These are phyloP conservation scores for Batkoa obscura DNA, from an alignment of 371 early-diverging fungal species.

Conservation along the genomic window DNA sequence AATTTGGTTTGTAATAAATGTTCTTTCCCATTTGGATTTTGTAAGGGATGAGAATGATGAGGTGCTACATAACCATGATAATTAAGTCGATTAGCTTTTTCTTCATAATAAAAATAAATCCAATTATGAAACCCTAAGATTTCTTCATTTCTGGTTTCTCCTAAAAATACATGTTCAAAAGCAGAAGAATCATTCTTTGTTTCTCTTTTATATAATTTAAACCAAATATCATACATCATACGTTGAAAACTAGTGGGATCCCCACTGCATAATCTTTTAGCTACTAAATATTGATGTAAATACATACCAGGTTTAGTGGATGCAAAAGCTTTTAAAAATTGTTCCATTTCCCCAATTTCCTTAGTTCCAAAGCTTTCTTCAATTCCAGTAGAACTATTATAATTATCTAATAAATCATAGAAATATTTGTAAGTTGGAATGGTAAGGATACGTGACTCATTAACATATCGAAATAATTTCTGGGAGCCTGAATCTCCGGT, in stretches of 20 bases:
- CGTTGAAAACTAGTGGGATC: constrained; percentile 11
- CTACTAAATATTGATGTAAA: constrained; percentile 14
- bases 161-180: constrained; percentile 28
- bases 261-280: constrained; percentile 9
- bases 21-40: constrained; percentile 9
- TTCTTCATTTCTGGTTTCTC: constrained; percentile 17
- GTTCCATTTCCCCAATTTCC: constrained; percentile 13
- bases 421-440: constrained; percentile 18
- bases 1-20: constrained; percentile 14
- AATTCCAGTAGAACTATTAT: constrained; percentile 15
- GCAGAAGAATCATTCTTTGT: constrained; percentile 14
- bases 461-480: constrained; percentile 17
- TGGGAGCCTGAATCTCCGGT: not conserved
- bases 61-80: constrained; percentile 24
- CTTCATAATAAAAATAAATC: constrained; percentile 20
- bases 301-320: constrained; percentile 15
- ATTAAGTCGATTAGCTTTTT: constrained; percentile 15
- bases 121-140: constrained; percentile 33
- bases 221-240: constrained; percentile 19
- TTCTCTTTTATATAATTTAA: constrained; percentile 12
- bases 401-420: constrained; percentile 20
- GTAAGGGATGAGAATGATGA: constrained; percentile 3
- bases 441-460: constrained; percentile 8
- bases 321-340: constrained; percentile 16
- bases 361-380: constrained; percentile 12